Conservation (phyloP, 2,329 filamentous ascomycete species). For the Helotiales sp. region DNA sequence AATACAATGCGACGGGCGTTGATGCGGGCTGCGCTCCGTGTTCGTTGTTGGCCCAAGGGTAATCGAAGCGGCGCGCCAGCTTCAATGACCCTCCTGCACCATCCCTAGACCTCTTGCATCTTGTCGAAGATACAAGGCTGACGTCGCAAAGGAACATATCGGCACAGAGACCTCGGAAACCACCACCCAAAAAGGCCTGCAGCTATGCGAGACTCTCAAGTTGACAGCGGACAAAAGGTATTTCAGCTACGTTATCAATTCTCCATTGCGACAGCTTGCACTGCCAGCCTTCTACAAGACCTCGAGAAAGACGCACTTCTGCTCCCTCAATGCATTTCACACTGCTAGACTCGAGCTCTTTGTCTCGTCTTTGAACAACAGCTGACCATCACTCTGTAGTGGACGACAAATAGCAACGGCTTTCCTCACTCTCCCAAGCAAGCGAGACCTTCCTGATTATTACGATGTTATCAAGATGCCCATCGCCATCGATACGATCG, state of each 20-base stretch:
- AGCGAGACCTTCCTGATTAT: slow-evolving; percentile 68
- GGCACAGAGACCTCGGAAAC: slow-evolving; percentile 62
- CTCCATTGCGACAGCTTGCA: not conserved
- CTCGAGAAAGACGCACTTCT: not conserved
- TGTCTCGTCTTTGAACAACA: not conserved
- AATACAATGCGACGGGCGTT: slow-evolving; percentile 7
- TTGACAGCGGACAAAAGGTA: slow-evolving; percentile 81
- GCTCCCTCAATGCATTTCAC: not conserved
- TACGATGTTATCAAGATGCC: slow-evolving; percentile 77
- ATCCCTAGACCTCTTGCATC: slow-evolving; percentile 17
- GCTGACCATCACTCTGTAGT: slow-evolving; percentile 39
- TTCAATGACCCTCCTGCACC: slow-evolving; percentile 21
- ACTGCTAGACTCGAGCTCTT: not conserved
- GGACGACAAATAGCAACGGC: slow-evolving; percentile 72
- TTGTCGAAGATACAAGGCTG: slow-evolving; percentile 29
- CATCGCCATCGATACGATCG: slow-evolving; percentile 74
- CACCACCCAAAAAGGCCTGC: slow-evolving; percentile 69
- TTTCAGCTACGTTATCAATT: slow-evolving; percentile 32
- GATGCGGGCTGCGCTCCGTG: slow-evolving; percentile 17
- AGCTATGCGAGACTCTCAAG: slow-evolving; percentile 73
- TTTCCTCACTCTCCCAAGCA: slow-evolving; percentile 71
- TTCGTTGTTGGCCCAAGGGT: slow-evolving; percentile 22
- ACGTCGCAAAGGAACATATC: slow-evolving; percentile 27
- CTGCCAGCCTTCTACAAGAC: not conserved
- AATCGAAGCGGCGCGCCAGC: slow-evolving; percentile 24